Evolutionary conservation across 2,329 filamentous ascomycete genomes (phyloP), one percentile per base, ranked within the genome.

Genomic region (Colletotrichum sp.): DNA sequence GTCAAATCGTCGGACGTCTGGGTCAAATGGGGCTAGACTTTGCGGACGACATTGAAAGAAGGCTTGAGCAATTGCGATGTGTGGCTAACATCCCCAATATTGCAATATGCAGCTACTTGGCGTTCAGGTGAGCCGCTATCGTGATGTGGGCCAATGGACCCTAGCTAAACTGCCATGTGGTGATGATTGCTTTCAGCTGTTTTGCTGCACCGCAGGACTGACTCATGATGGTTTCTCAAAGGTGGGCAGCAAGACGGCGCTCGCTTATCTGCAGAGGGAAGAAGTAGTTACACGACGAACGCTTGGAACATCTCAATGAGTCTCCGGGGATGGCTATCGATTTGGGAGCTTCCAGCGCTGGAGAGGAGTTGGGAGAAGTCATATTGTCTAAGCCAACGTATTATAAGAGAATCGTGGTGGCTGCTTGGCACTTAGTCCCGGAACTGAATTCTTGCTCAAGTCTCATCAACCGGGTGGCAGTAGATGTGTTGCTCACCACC

Each of bases 391-490:
- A 13, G 43, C 10, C n/a, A 52, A 22, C 3, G 5, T 13, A 9
- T 48, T 4, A 48, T 12, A 18, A 12, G 16, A 43, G 1, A n/a
- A 5, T 52, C 43, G 6, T 52, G 10, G 0, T 25, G n/a, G 43
- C 13, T 22, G n/a, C n/a, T 52, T 6, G 22, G 1, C 6, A 22
- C 43, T 52, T 52, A 4, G 0, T 1, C 12, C 6, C n/a, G n/a
- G 6, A 13, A 13, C 6, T 13, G n/a, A 52, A n/a, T 52, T 52
- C n/a, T 52, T 52, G 43, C 0, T 22, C 43, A 48, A 48, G n/a
- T 0, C 10, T 48, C n/a, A 12, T 48, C n/a, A 12, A 48, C n/a
- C 5, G 10, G 0, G n/a, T 0, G 0, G 43, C 43, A 52, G n/a
- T 10, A 52, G 10, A 52, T 22, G 22, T 22, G 22, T 22, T 22